phyloP scores from a whole-genome alignment of 306 rosid species.

The Cucurbita maxima region DNA sequence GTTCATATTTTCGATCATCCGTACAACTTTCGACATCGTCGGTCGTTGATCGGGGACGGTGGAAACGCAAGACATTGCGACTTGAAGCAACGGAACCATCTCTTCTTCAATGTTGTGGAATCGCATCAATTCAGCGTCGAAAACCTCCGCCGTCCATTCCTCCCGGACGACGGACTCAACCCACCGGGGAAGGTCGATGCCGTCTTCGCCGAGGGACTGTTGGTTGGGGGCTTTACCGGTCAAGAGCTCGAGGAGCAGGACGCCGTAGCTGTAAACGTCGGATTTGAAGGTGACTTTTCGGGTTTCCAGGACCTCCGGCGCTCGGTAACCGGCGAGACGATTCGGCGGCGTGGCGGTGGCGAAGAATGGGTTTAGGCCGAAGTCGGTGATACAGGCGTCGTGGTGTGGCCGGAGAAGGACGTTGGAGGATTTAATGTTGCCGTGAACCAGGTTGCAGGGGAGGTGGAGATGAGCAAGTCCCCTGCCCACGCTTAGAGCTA shows the following conservation, averaged over 20 bases:
- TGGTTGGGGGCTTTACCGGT: slow-evolving; percentile 95
- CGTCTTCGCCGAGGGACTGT: slow-evolving; percentile 85
- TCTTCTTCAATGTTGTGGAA: slow-evolving; percentile 84
- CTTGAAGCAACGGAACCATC: slow-evolving; percentile 88
- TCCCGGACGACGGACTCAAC: slow-evolving; percentile 93
- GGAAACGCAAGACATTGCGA: slow-evolving; percentile 92
- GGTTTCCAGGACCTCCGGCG: slow-evolving; percentile 68
- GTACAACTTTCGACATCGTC: slow-evolving; percentile 58
- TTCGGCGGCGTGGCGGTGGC: slow-evolving; percentile 52
- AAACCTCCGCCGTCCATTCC: slow-evolving; percentile 98
- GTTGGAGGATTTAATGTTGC: slow-evolving; percentile 86
- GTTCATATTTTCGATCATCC: slow-evolving; percentile 84
- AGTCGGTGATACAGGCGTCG: slow-evolving; percentile 57
- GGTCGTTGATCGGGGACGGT: slow-evolving; percentile 87
- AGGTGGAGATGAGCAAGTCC: slow-evolving; percentile 71
- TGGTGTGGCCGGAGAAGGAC: slow-evolving; percentile 58
- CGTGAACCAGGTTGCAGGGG: slow-evolving; percentile 71
- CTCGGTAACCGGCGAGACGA: slow-evolving; percentile 81
- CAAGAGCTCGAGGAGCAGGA: slow-evolving; percentile 62
- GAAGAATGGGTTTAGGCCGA: slow-evolving; percentile 54
- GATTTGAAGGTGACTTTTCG: slow-evolving; percentile 74
- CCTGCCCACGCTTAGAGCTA: slow-evolving; percentile 53
- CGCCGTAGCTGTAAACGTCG: slow-evolving; percentile 89
- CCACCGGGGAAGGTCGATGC: slow-evolving; percentile 89
- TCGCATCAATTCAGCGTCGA: slow-evolving; percentile 83